These are phyloP conservation scores for Ustilago sp. DNA, from an alignment of 1,284 basidiomycete species.

Conservation along the genomic window DNA sequence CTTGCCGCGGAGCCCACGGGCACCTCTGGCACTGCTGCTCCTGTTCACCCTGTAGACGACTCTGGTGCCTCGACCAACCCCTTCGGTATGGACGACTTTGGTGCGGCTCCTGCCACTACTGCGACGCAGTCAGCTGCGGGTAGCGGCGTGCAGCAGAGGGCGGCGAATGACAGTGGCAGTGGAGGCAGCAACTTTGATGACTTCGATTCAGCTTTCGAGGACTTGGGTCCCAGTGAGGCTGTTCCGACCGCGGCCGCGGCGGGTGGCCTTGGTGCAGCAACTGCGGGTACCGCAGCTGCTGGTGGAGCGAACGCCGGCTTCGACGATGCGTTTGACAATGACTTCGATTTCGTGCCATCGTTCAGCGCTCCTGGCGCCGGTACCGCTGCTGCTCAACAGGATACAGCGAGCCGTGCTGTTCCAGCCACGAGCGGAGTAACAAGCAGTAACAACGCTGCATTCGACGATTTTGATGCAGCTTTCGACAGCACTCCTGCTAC, in stretches of 20 bases:
- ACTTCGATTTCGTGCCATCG: slow-evolving; percentile 65
- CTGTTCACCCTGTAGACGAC: slow-evolving; percentile 17
- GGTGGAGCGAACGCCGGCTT: slow-evolving; percentile 29
- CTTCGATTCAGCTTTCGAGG: slow-evolving; percentile 67
- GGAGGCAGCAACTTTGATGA: slow-evolving; percentile 60
- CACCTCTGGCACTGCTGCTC: slow-evolving; percentile 12
- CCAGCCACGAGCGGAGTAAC: not conserved
- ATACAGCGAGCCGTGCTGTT: not conserved
- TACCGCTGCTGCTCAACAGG: slow-evolving; percentile 9
- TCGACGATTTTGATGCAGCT: slow-evolving; percentile 60
- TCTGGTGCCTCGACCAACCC: slow-evolving; percentile 37
- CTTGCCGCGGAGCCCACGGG: slow-evolving; percentile 27
- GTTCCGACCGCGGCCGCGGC: slow-evolving; percentile 38
- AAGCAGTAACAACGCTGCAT: slow-evolving; percentile 24
- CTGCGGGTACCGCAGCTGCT: slow-evolving; percentile 1
- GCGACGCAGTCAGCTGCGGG: slow-evolving; percentile 4
- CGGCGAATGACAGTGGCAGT: slow-evolving; percentile 33
- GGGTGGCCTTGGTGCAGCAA: not conserved
- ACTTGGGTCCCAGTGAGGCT: slow-evolving; percentile 57
- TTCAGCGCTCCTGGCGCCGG: slow-evolving; percentile 44
- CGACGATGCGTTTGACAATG: slow-evolving; percentile 64
- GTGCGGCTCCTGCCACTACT: slow-evolving; percentile 3
- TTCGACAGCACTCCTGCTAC: slow-evolving; percentile 35
- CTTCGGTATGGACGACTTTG: slow-evolving; percentile 50
- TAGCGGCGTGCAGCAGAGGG: slow-evolving; percentile 6